Evolutionary conservation across 2,329 filamentous ascomycete species (phyloP).

Genomic region (Furcasterigmium furcatum): DNA sequence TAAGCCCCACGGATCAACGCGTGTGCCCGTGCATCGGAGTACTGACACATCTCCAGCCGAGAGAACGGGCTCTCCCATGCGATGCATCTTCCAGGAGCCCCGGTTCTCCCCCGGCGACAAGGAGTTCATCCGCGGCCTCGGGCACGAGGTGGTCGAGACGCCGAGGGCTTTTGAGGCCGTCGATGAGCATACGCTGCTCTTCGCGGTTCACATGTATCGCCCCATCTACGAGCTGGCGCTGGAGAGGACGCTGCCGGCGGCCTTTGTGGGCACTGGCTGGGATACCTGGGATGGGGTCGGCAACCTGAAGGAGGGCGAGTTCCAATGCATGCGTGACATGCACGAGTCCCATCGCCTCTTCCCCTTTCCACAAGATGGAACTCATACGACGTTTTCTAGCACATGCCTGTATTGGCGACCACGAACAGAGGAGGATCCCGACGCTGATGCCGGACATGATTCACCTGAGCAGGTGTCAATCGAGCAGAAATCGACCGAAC

Average conservation of each 20-base stretch:
- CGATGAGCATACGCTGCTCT: slow-evolving; percentile 48
- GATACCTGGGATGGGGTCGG: slow-evolving; percentile 43
- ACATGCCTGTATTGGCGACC: slow-evolving; percentile 35
- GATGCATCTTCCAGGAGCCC: slow-evolving; percentile 52
- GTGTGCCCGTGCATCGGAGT: too few relatives aligned
- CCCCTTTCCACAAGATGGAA: slow-evolving; percentile 33
- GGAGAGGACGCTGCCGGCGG: slow-evolving; percentile 36
- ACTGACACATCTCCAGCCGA: slow-evolving; percentile 3
- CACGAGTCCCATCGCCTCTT: slow-evolving; percentile 24
- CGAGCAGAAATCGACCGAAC: too few relatives aligned
- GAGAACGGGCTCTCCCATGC: slow-evolving; percentile 23
- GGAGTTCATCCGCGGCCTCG: slow-evolving; percentile 46
- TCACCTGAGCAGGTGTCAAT: too few relatives aligned
- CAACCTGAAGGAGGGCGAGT: slow-evolving; percentile 16
- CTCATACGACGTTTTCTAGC: slow-evolving; percentile 33
- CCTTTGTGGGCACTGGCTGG: slow-evolving; percentile 57
- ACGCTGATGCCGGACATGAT: too few relatives aligned
- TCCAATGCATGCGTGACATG: slow-evolving; percentile 27
- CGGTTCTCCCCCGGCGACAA: slow-evolving; percentile 44
- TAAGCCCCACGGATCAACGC: slow-evolving; percentile 17
- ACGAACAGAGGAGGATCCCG: not conserved
- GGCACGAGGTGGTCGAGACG: slow-evolving; percentile 47
- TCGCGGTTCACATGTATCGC: slow-evolving; percentile 59
- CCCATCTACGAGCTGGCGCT: slow-evolving; percentile 51
- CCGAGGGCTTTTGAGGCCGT: slow-evolving; percentile 52